A percentile compares a stretch with the other conserved stretches of the same genome.
Conservation (phyloP, 2,329 filamentous ascomycete genomes). For the Arthrocladium fulminans region DNA sequence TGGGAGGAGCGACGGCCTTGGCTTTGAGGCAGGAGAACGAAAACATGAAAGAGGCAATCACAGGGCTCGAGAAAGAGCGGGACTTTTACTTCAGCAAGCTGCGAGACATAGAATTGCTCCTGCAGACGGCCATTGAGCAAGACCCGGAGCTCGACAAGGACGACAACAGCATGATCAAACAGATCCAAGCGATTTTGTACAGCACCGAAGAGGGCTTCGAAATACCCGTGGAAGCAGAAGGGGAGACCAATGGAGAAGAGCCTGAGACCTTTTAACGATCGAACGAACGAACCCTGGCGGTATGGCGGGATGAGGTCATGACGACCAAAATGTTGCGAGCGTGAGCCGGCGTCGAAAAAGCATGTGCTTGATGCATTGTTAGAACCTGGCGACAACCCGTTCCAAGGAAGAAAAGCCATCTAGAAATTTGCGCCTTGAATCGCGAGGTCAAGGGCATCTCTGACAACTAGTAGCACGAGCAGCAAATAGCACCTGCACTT, state of each 20-base stretch:
- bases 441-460: too few relatives aligned
- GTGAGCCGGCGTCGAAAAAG: too few relatives aligned
- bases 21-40: slow-evolving; percentile 77
- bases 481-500: too few relatives aligned
- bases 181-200: slow-evolving; percentile 94
- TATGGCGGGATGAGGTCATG: not conserved
- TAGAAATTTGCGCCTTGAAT: too few relatives aligned
- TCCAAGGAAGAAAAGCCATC: too few relatives aligned
- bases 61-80: slow-evolving; percentile 84
- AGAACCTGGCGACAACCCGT: too few relatives aligned
- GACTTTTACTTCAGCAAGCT: slow-evolving; percentile 99
- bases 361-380: too few relatives aligned
- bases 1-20: slow-evolving; percentile 52
- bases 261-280: slow-evolving; percentile 31
- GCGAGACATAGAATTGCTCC: slow-evolving; percentile 86
- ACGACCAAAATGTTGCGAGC: not conserved
- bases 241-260: slow-evolving; percentile 42
- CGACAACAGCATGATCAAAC: slow-evolving; percentile 82
- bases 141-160: slow-evolving; percentile 91
- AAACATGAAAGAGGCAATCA: slow-evolving; percentile 89
- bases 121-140: slow-evolving; percentile 87
- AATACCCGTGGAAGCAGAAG: slow-evolving; percentile 72
- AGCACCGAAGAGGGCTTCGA: slow-evolving; percentile 83
- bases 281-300: too few relatives aligned
- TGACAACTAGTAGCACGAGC: too few relatives aligned